Conservation (phyloP, 2,329 filamentous ascomycete genomes). For the Fusarium sacchari region DNA sequence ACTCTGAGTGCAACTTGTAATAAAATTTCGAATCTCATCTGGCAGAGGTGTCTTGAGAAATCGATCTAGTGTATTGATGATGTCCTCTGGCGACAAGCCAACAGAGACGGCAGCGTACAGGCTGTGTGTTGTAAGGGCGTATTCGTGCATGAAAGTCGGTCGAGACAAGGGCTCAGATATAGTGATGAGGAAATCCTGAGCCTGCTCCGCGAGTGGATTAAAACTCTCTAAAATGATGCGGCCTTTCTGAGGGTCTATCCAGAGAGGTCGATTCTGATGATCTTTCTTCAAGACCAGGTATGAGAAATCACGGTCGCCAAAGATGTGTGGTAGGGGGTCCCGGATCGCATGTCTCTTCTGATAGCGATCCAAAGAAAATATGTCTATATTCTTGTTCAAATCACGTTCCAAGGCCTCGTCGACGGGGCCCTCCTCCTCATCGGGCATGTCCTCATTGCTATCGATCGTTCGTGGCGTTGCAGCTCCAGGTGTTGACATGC, state of each 20-base stretch:
- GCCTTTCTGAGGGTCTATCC: conserved; percentile 89
- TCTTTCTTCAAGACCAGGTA: conserved; percentile 86
- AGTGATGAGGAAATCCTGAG: conserved; percentile 94
- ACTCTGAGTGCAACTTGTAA: conserved; percentile 81
- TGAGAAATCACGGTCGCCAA: conserved; percentile 76
- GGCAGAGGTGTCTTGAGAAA: conserved; percentile 91
- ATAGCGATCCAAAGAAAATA: conserved; percentile 65
- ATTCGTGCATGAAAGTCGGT: conserved; percentile 92
- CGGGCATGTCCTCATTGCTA: conserved; percentile 60
- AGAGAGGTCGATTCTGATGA: conserved; percentile 88
- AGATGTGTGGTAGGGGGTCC: conserved; percentile 59
- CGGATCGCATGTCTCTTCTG: conserved; percentile 57
- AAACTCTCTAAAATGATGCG: conserved; percentile 95
- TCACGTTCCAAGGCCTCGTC: conserved; percentile 64
- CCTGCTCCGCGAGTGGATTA: conserved; percentile 84
- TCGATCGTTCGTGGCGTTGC: conserved; percentile 68
- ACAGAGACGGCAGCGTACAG: conserved; percentile 96
- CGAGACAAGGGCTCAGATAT: conserved; percentile 93
- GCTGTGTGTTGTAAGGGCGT: conserved; percentile 89
- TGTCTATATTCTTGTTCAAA: conserved; percentile 67
- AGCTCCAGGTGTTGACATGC: conserved; percentile 68
- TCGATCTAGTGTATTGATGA: conserved; percentile 86
- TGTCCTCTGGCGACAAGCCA: conserved; percentile 88
- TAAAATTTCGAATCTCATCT: conserved; percentile 81
- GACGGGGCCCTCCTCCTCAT: conserved; percentile 60